Base-by-base conservation (phyloP, 192 early-diverging fungal species). In the Phycomyces blakesleeanus region DNA sequence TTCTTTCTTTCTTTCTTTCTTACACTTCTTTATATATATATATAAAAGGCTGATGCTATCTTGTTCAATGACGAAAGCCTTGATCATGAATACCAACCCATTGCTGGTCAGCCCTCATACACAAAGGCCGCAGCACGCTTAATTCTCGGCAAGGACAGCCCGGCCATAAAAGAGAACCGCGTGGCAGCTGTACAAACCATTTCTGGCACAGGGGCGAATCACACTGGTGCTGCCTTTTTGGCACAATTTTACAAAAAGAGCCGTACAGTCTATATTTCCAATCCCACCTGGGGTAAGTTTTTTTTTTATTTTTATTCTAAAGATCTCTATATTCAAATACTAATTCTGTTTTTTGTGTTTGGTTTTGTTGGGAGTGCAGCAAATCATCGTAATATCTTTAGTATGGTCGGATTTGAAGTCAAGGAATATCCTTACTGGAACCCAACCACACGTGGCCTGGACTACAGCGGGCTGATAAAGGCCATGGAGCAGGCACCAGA, bases 51-150 rank as follows among this genome's bases (percentile, higher is more conserved):
- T 47, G 90, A 97, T 74, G 68, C 78, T 34, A 81, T 80, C 38
- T 68, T 98, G 37, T 69, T 87, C 37, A 67, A 83, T 20, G 87
- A 97, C 71, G 73, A 85, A 11, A 69, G 51, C 37, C 59, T 84
- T 61, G 90, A 97, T 76, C 95, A 99, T 82, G 97, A 99, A 79
- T 99, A 99, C 72, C 80, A 93, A 55, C 83, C 88, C 49, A 94
- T 97, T 67, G 89, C 85, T 51, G 97, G 97, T 29, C 79, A 91
- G 15, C 76, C 83, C 1, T 64, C 82, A 16, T 95, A 93, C 75
- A 93, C 86, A 29, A 74, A 79, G 53, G 92, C 91, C n/a, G 88
- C 94, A 1, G 82, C 83, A 39, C 82, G 77, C 60, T 78, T 99
- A 53, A 93, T 97, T 51, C 79, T 97, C 25, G 95, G 97, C 26